phyloP scores from a whole-genome alignment of 495 filamentous ascomycete species.

The Neurospora tetraspora region DNA sequence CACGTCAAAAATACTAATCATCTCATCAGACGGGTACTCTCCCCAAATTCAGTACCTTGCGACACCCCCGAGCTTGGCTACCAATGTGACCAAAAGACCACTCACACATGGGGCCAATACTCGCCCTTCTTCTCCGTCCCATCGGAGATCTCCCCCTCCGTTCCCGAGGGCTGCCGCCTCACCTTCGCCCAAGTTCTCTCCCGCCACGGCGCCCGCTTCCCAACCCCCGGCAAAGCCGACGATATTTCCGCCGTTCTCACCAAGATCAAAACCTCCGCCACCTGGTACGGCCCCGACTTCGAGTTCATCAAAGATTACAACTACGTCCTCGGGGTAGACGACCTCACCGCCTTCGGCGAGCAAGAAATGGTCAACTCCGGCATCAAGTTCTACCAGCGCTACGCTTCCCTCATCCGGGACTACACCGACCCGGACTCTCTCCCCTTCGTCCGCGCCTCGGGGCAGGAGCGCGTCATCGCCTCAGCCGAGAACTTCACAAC shows the following conservation, averaged over 20 bases:
- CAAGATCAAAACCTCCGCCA: conserved; percentile 49
- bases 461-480: conserved; percentile 59
- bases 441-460: conserved; percentile 66
- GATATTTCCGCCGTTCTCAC: conserved; percentile 47
- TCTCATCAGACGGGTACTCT: neutral
- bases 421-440: conserved; percentile 18
- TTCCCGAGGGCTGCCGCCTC: conserved; percentile 55
- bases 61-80: conserved; percentile 53
- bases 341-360: conserved; percentile 63
- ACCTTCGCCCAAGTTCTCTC: conserved; percentile 73
- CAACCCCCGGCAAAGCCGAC: conserved; percentile 52
- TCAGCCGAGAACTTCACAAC: conserved; percentile 63
- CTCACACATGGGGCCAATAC: conserved; percentile 79
- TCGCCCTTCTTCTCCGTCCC: conserved; percentile 69
- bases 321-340: conserved; percentile 64
- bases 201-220: conserved; percentile 75
- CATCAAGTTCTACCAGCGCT: conserved; percentile 60
- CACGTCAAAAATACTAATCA: neutral
- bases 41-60: conserved; percentile 25
- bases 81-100: conserved; percentile 38
- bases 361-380: conserved; percentile 68
- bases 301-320: conserved; percentile 58
- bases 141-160: conserved; percentile 43
- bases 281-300: conserved; percentile 44
- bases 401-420: conserved; percentile 41